A percentile compares a stretch with the other conserved stretches of the same genome.
Conservation (phyloP, 148 eudicot species). For the Rhododendron griersonianum region DNA sequence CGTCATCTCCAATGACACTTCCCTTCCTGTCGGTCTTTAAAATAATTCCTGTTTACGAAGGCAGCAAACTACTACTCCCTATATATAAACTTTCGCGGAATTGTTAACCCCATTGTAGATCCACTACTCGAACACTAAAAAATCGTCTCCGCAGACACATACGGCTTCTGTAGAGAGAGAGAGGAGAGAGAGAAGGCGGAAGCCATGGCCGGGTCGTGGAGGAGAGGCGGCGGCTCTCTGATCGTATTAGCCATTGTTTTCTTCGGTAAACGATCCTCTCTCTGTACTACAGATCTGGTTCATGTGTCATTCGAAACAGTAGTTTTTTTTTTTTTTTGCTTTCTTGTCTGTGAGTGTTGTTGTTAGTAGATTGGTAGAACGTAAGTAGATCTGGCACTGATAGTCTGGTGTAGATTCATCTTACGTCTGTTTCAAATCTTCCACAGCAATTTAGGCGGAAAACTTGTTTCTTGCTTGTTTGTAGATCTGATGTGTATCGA, state of each 20-base stretch:
- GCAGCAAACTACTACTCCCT: background rate
- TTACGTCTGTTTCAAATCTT: background rate
- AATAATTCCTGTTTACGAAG: background rate
- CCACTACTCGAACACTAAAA: background rate
- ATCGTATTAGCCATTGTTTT: slow-evolving; percentile 23
- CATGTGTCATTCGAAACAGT: background rate
- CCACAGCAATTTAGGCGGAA: background rate
- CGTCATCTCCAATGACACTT: background rate
- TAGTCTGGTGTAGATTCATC: background rate
- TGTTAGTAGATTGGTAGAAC: background rate
- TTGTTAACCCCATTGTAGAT: background rate
- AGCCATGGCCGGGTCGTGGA: slow-evolving; percentile 23
- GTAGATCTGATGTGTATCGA: background rate
- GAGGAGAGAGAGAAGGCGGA: background rate
- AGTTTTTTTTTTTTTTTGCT: background rate
- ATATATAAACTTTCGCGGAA: background rate
- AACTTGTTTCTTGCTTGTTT: background rate
- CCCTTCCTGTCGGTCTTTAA: background rate
- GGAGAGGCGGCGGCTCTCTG: slow-evolving; percentile 16
- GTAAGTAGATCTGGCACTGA: background rate
- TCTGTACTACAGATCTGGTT: slow-evolving; percentile 8
- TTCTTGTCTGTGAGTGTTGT: background rate
- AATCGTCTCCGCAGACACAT: background rate
- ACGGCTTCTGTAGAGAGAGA: background rate
- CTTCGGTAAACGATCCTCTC: slow-evolving; percentile 15